Evolutionary conservation across 2,329 filamentous ascomycete species (phyloP).

Genomic region (Alternaria longipes): DNA sequence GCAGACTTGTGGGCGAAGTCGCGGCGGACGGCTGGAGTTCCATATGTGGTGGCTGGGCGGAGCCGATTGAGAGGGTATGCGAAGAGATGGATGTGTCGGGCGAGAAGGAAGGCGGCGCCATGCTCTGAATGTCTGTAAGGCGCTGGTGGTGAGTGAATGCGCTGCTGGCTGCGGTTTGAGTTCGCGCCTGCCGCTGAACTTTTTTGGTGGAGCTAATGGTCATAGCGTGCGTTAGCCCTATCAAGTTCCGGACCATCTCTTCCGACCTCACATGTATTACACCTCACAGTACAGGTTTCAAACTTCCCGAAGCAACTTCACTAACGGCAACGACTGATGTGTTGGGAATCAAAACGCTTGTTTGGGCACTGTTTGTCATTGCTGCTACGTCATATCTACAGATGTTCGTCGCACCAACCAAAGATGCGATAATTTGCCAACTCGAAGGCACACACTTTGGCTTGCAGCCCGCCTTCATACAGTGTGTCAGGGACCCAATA

Average conservation of each 20-base stretch:
- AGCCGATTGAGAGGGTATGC: slow-evolving; percentile 51
- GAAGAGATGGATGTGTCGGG: slow-evolving; percentile 53
- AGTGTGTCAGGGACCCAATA: no score
- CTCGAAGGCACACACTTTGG: no score
- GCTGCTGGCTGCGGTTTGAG: slow-evolving; percentile 6
- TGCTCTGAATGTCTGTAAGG: slow-evolving; percentile 21
- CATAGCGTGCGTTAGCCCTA: slow-evolving; percentile 11
- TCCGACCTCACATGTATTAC: neutral
- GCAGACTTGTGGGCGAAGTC: slow-evolving; percentile 66
- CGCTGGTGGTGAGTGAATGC: neutral
- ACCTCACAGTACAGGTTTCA: neutral
- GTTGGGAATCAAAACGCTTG: no score
- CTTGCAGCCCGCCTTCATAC: no score
- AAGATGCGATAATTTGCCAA: no score
- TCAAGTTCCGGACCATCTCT: neutral
- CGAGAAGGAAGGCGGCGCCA: slow-evolving; percentile 47
- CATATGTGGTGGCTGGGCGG: slow-evolving; percentile 47
- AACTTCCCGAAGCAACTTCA: no score
- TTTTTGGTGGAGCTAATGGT: slow-evolving; percentile 24
- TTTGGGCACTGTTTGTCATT: no score
- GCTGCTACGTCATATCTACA: no score
- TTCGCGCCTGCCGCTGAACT: slow-evolving; percentile 18
- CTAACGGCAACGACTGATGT: no score
- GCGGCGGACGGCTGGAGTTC: slow-evolving; percentile 42
- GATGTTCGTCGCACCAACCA: no score